Percentiles rank a stretch among this genome's conserved stretches.
Evolutionary conservation across 1,284 basidiomycete species (phyloP).

Genomic region (Cryptococcus neoformans): DNA sequence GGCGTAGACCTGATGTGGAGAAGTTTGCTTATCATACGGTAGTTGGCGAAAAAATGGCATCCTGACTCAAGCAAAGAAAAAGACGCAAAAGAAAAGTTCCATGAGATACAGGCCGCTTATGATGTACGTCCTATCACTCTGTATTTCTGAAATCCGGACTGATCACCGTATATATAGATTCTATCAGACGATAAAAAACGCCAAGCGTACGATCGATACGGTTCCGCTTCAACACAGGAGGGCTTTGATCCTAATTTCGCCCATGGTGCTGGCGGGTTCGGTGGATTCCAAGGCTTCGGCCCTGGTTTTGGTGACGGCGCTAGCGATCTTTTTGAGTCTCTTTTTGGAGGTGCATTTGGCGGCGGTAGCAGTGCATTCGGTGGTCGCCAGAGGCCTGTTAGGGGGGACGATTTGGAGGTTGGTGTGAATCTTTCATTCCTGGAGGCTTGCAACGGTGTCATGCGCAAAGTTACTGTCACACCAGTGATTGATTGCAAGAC

Average conservation of each 20-base stretch:
- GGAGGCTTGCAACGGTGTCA: conserved; percentile 91
- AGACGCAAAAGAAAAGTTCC: conserved; percentile 85
- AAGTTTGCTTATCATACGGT: conserved; percentile 1
- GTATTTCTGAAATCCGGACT: not conserved
- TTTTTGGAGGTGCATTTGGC: conserved; percentile 68
- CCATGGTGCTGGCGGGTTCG: conserved; percentile 58
- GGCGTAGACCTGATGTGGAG: not conserved
- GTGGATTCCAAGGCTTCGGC: conserved; percentile 66
- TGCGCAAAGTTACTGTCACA: conserved; percentile 69
- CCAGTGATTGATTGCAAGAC: conserved; percentile 81
- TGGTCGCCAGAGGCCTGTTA: conserved; percentile 54
- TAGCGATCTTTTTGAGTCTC: conserved; percentile 76
- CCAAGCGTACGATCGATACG: conserved; percentile 89
- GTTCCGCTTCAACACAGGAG: conserved; percentile 86
- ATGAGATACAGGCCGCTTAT: conserved; percentile 96
- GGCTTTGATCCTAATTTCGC: conserved; percentile 90
- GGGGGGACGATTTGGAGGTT: conserved; percentile 84
- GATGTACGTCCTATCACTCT: conserved; percentile 62
- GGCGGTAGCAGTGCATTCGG: conserved; percentile 54
- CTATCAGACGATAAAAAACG: conserved; percentile 94
- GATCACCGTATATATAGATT: conserved; percentile 55
- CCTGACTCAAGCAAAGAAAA: conserved; percentile 96
- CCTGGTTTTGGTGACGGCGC: conserved; percentile 62
- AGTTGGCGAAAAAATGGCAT: conserved; percentile 98
- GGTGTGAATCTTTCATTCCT: conserved; percentile 77